Evolutionary conservation across 352 stramenopile genomes (phyloP).

Genomic region (Nothophytophthora sp.): DNA sequence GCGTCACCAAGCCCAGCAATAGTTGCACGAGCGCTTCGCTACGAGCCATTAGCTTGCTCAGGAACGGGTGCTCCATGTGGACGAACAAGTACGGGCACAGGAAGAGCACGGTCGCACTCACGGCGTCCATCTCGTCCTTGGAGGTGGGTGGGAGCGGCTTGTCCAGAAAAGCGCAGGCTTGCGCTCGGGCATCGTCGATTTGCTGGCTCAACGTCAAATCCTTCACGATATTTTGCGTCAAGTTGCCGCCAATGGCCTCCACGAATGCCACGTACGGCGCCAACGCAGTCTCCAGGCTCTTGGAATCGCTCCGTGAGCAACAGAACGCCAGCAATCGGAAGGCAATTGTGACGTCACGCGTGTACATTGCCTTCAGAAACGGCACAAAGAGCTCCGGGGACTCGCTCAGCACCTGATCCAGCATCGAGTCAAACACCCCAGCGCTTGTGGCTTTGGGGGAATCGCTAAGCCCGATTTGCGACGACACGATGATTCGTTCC

Average conservation of each 20-base stretch:
- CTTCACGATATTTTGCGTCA: conserved; percentile 60
- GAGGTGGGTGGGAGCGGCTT: conserved; percentile 24
- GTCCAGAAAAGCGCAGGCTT: conserved; percentile 60
- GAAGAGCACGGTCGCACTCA: conserved; percentile 57
- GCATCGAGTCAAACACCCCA: conserved; percentile 74
- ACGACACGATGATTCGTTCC: conserved; percentile 78
- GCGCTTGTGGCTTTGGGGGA: conserved; percentile 64
- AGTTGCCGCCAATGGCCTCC: conserved; percentile 46
- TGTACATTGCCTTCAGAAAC: conserved; percentile 82
- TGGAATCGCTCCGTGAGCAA: conserved; percentile 51
- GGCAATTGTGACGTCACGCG: conserved; percentile 69
- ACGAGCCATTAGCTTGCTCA: conserved; percentile 60
- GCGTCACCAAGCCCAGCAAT: conserved; percentile 62
- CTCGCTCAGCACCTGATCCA: conserved; percentile 81
- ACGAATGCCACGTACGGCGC: conserved; percentile 69
- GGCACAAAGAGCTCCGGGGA: conserved; percentile 68
- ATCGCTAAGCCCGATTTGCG: conserved; percentile 63
- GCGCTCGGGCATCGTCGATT: conserved; percentile 71
- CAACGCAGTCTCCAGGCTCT: conserved; percentile 58
- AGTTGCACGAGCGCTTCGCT: conserved; percentile 73
- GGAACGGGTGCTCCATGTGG: conserved; percentile 61
- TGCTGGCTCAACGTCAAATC: conserved; percentile 76
- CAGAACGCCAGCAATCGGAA: conserved; percentile 80
- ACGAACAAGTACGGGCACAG: conserved; percentile 72
- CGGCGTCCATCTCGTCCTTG: conserved; percentile 66